Conservation (phyloP, 163 green algal genomes). For the Chlorella variabilis region DNA sequence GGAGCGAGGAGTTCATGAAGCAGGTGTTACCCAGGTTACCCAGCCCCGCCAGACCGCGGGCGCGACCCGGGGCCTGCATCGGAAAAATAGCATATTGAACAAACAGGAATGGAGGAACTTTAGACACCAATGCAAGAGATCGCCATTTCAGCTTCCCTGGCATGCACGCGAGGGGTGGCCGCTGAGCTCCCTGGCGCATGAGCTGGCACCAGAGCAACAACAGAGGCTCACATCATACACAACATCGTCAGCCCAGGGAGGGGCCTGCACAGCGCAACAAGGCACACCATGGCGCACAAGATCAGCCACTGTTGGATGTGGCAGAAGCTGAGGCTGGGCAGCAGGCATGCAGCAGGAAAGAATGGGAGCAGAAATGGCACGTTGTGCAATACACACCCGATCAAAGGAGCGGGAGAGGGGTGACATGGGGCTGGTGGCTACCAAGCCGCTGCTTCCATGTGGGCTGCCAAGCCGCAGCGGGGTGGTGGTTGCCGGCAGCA, state of each 20-base stretch:
- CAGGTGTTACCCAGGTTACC: slow-evolving; percentile 98
- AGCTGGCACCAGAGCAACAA: too few species aligned
- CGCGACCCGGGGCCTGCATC: not conserved
- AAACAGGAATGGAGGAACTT: too few species aligned
- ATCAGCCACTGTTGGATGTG: too few species aligned
- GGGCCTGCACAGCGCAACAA: not conserved
- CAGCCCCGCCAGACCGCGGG: slow-evolving; percentile 77
- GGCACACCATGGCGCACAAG: not conserved
- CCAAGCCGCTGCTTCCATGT: not conserved
- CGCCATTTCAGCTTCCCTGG: too few species aligned
- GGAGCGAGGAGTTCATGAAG: slow-evolving; percentile 94
- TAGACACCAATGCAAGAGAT: too few species aligned
- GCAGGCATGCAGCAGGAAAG: too few species aligned
- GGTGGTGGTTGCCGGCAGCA: not conserved
- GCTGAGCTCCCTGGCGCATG: too few species aligned
- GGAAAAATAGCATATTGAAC: too few species aligned
- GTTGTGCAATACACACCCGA: not conserved
- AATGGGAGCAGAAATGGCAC: too few species aligned
- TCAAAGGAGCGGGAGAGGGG: slow-evolving; percentile 27
- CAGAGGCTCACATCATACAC: not conserved
- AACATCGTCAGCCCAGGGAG: slow-evolving; percentile 46
- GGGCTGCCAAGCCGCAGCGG: slow-evolving; percentile 1
- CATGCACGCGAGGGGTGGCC: too few species aligned
- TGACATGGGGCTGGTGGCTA: not conserved
- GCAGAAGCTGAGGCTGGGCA: not conserved